Evolutionary conservation across 768 basidiomycete species (phyloP).

Genomic region (Boletus sp.): DNA sequence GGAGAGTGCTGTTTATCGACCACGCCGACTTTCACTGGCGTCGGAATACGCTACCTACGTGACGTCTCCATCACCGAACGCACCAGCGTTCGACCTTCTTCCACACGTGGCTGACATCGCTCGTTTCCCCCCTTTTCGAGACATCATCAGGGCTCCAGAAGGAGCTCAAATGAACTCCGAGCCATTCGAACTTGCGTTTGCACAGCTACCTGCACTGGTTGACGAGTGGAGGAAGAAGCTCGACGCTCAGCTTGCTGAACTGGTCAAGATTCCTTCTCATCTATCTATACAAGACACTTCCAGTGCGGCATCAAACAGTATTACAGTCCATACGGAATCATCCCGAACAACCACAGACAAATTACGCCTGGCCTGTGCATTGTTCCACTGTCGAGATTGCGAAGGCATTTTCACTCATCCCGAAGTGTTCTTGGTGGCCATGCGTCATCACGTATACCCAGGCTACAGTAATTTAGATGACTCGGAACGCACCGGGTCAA

Average conservation of each 20-base stretch:
- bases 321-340: not conserved
- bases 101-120: constrained; percentile 2
- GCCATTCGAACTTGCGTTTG: not conserved
- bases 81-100: constrained; percentile 1
- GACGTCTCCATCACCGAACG: not conserved
- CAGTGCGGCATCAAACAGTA: not conserved
- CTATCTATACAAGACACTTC: not conserved
- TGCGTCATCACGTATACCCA: not conserved
- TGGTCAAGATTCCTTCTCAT: not conserved
- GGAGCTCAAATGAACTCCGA: not conserved
- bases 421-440: not conserved
- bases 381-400: not conserved
- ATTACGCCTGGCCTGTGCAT: not conserved
- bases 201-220: not conserved
- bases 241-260: not conserved
- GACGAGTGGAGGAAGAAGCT: not conserved
- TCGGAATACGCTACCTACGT: not conserved
- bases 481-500: not conserved
- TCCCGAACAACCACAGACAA: not conserved
- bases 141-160: not conserved
- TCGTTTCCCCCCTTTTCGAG: not conserved
- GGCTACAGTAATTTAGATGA: too few relatives aligned
- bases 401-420: not conserved
- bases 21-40: constrained; percentile 1
- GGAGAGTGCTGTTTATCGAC: not conserved